Evolutionary conservation across 2,329 filamentous ascomycete species (phyloP), one percentile per base, ranked within the genome.

Genomic region (Emmonsia crescens): DNA sequence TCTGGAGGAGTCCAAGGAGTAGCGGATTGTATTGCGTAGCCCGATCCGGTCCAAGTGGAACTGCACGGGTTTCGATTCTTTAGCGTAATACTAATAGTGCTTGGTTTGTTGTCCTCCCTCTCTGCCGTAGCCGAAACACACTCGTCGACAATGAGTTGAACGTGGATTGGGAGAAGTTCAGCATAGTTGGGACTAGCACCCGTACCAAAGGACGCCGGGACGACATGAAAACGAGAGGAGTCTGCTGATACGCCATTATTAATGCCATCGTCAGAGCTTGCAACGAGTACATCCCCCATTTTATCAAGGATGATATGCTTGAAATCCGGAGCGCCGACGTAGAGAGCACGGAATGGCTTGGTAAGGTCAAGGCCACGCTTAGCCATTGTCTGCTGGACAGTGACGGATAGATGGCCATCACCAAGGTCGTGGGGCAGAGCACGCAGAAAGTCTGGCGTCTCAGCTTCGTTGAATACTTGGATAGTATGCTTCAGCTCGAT

Each of bases 111-210:
- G 6, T 65, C 62, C 19, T 65, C 66, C 31, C 64, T 52, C n/a
- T 69, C 68, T 19, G 68, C 69, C 1, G 66, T 65, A 24, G 76
- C 75, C 27, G 69, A 68, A 48, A 73, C 65, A 62, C 77, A 80
- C 62, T 79, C 77, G 55, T 80, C 77, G 44, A 80, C 77, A 58
- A 78, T 73, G 16, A 80, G 72, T 64, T 79, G 77, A 19, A 78
- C 73, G 69, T 75, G 74, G 55, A 76, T 78, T 36, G 76, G 77
- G 31, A 80, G 75, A 31, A 80, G 74, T 57, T 80, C 77, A 16
- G 78, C 78, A 67, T 77, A 77, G 48, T 78, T 78, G 6, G 78
- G 75, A 40, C 75, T 69, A 33, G 75, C 71, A 27, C 75, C 77
- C 42, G 73, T 72, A 54, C 77, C 78, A 66, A 77, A 79, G 0